A percentile compares a stretch with the other conserved stretches of the same genome.
Conservation (phyloP, 768 basidiomycete genomes). For the Nidularia sp. region DNA sequence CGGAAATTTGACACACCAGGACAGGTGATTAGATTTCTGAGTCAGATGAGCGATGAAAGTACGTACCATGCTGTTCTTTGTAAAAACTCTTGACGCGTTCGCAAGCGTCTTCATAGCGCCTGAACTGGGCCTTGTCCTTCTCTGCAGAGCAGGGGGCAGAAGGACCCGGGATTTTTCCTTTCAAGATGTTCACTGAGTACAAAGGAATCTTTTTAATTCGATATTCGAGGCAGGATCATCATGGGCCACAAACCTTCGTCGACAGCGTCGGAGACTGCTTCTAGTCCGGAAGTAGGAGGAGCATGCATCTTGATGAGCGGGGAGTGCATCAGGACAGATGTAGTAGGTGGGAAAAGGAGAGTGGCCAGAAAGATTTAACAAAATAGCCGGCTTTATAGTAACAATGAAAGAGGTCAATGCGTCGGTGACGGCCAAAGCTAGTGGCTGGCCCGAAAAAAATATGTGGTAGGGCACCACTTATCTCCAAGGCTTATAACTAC, state of each 20-base stretch:
- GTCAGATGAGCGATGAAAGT: neutral
- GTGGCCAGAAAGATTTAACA: too few species aligned
- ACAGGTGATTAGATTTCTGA: neutral
- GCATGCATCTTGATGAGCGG: neutral
- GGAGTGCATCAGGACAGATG: too few species aligned
- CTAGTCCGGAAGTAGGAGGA: conserved; percentile 4
- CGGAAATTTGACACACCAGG: neutral
- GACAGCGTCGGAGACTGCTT: conserved; percentile 17
- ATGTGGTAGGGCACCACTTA: too few species aligned
- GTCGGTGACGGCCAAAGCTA: too few species aligned
- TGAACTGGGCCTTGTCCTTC: conserved; percentile 57
- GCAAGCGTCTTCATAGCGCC: conserved; percentile 58
- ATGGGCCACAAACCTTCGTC: conserved; percentile 11
- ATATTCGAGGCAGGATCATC: neutral
- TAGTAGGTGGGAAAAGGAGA: too few species aligned
- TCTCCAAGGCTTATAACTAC: too few species aligned
- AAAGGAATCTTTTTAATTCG: neutral
- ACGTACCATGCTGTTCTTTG: conserved; percentile 57
- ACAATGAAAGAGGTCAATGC: too few species aligned
- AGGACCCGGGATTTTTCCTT: conserved; percentile 43
- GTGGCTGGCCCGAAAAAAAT: too few species aligned
- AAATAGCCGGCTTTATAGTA: too few species aligned
- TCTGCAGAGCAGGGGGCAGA: conserved; percentile 37
- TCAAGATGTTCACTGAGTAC: conserved; percentile 51
- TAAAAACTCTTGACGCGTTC: conserved; percentile 64